Evolutionary conservation across 2,329 filamentous ascomycete genomes (phyloP).

Genomic region (Stromatinia cepivora): DNA sequence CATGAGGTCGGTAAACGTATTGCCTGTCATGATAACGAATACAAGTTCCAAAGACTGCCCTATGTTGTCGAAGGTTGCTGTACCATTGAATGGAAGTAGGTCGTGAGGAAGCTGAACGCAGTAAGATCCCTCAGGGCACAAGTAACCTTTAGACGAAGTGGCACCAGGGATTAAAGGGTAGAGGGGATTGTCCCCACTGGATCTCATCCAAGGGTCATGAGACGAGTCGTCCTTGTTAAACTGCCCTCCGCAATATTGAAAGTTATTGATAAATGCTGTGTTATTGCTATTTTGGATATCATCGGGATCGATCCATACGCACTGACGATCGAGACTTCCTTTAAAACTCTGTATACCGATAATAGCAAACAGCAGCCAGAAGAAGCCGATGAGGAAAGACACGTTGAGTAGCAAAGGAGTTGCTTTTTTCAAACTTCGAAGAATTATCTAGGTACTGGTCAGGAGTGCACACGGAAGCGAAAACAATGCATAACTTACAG

Average conservation of each 20-base stretch:
- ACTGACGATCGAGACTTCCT: constrained; percentile 73
- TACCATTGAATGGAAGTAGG: constrained; percentile 69
- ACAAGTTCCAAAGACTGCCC: constrained; percentile 88
- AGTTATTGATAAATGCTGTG: constrained; percentile 59
- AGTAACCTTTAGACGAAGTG: constrained; percentile 71
- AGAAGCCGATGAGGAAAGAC: constrained; percentile 91
- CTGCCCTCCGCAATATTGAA: constrained; percentile 86
- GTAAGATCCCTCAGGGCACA: constrained; percentile 80
- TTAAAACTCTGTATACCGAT: constrained; percentile 97
- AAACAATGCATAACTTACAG: constrained; percentile 55
- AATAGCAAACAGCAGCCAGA: constrained; percentile 97
- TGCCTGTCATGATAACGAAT: constrained; percentile 97
- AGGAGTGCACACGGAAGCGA: constrained; percentile 13
- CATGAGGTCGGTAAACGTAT: constrained; percentile 93
- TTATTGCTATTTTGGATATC: constrained; percentile 52
- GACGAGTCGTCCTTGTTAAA: constrained; percentile 60
- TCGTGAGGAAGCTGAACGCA: constrained; percentile 74
- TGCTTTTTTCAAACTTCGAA: constrained; percentile 92
- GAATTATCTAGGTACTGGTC: constrained; percentile 65
- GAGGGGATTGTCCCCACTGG: constrained; percentile 28
- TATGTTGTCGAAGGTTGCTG: constrained; percentile 94
- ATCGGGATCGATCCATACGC: constrained; percentile 71
- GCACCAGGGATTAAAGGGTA: constrained; percentile 53
- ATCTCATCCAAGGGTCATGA: constrained; percentile 66
- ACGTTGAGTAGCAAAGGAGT: constrained; percentile 89